Evolutionary conservation across 2,329 filamentous ascomycete species (phyloP), one percentile per base, ranked within the genome.

Genomic region (Immersiporthe knoxdaviesiana): DNA sequence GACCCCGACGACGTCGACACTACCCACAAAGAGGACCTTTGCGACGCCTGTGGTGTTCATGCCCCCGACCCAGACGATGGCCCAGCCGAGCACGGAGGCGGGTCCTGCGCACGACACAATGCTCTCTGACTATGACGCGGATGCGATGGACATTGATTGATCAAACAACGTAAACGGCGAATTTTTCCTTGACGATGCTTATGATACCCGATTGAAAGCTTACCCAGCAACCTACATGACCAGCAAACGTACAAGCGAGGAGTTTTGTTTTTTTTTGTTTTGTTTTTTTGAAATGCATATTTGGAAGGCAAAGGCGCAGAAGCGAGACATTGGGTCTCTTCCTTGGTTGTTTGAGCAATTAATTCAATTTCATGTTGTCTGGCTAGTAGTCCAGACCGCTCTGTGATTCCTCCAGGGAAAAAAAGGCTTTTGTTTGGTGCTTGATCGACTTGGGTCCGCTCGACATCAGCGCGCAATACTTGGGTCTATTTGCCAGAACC

Each of bases 81-180:
- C 24, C 10, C 59, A 63, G 37, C 16, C 47, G 35, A 61, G 67
- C 8, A 27, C 54, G 8, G 65, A 41, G 50, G 60, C 47, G n/a
- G 32, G 44, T 41, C n/a, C 30, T 12, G 3, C n/a, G 30, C 27
- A 32, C n/a, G n/a, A 39, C 32, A 32, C 4, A 24, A 30, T 44
- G 59, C 30, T 41, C 41, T 30, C 54, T 35, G 78, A 79, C 44
- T 75, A 84, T 63, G 87, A 90, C 73, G 80, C 81, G 1, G 89
- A 92, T 76, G 88, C 85, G 18, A 92, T 92, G 90, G 89, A 92
- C 65, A 79, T 91, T 74, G 89, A 89, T 70, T 86, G 21, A 47
- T n/a, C 8, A 47, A n/a, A 78, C 60, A 69, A 37, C 16, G 50
- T 39, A 39, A 39, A 39, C 30, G 32, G 63, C 35, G n/a, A 44